Conservation (phyloP, 2,329 filamentous ascomycete species). For the Onygenales sp. region DNA sequence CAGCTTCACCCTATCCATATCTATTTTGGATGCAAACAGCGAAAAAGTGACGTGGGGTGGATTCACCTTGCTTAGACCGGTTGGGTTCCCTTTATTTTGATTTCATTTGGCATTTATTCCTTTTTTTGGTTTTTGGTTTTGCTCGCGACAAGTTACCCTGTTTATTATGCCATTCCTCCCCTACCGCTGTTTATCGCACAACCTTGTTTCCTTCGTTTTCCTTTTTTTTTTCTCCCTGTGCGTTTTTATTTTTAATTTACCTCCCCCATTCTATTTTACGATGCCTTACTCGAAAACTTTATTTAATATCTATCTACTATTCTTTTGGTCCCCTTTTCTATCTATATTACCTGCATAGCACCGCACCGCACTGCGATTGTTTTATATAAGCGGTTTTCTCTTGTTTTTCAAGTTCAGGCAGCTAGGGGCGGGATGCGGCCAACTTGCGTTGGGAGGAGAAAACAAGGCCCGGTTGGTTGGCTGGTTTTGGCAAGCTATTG, state of each 20-base stretch:
- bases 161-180: background rate
- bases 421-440: too few relatives aligned
- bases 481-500: too few relatives aligned
- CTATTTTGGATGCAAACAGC: too few relatives aligned
- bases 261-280: constrained; percentile 1
- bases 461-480: too few relatives aligned
- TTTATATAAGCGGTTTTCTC: too few relatives aligned
- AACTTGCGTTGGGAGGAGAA: too few relatives aligned
- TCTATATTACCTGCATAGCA: background rate
- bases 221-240: background rate
- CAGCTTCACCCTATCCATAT: too few relatives aligned
- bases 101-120: background rate
- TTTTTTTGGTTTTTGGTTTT: background rate
- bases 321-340: background rate
- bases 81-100: background rate
- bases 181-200: background rate
- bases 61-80: background rate
- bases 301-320: background rate
- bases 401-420: too few relatives aligned
- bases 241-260: background rate
- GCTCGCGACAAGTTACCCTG: background rate
- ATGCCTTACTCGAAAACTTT: background rate
- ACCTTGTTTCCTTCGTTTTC: background rate
- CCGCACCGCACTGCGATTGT: too few relatives aligned
- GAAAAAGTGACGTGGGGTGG: background rate